phyloP scores from a whole-genome alignment of 83 land plant species.

The Larix sibirica region DNA sequence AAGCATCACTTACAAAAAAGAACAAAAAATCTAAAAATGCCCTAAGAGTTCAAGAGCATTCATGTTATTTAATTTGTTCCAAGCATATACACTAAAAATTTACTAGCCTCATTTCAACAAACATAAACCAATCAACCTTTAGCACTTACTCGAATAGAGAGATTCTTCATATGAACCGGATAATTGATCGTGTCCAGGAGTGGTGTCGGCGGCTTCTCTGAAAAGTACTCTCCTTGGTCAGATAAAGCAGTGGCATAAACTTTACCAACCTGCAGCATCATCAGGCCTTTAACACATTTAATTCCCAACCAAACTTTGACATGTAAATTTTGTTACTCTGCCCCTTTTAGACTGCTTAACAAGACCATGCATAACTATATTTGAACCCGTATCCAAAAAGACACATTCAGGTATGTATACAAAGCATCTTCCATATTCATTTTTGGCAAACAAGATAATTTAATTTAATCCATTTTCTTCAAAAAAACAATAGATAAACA shows the following conservation, averaged over 20 bases:
- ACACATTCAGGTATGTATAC: neutral
- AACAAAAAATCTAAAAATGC: too few relatives aligned
- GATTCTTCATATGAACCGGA: constrained; percentile 84
- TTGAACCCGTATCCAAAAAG: neutral
- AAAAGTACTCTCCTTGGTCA: constrained; percentile 62
- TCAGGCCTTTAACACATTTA: neutral
- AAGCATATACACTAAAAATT: too few relatives aligned
- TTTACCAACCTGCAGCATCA: constrained; percentile 10
- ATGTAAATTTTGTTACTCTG: neutral
- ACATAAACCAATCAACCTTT: too few relatives aligned
- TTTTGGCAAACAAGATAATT: neutral
- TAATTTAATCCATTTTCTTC: neutral
- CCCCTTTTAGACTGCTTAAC: neutral
- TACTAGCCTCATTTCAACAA: too few relatives aligned
- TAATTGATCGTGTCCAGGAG: constrained; percentile 77
- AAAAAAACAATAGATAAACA: neutral
- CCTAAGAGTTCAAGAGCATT: too few relatives aligned
- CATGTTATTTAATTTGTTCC: too few relatives aligned
- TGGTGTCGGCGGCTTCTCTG: constrained; percentile 75
- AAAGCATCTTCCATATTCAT: too few relatives aligned
- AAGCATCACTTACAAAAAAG: too few relatives aligned
- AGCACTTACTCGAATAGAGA: constrained; percentile 48
- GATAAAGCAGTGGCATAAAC: constrained; percentile 23
- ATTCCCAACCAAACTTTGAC: constrained; percentile 1
- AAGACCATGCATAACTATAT: neutral